These are phyloP conservation scores for Pseudogymnoascus sp. DNA, from an alignment of 2,329 filamentous ascomycete species.

Conservation along the genomic window DNA sequence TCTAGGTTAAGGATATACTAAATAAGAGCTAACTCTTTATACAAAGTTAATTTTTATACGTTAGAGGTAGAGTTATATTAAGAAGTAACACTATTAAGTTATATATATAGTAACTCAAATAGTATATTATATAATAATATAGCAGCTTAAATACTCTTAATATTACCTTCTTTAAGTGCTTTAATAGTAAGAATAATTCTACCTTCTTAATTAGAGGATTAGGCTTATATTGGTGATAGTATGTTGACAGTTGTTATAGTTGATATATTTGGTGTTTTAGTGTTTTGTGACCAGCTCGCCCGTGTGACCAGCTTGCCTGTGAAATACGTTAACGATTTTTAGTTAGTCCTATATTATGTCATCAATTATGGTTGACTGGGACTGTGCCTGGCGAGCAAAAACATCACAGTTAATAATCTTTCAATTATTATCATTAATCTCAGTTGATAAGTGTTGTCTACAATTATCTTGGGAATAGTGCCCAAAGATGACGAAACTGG, in stretches of 20 bases:
- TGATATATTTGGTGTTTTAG: not conserved
- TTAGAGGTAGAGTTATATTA: too few species aligned
- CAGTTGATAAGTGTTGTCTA: too few species aligned
- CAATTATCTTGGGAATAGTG: too few species aligned
- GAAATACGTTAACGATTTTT: not conserved
- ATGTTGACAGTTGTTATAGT: not conserved
- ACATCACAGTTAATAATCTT: too few species aligned
- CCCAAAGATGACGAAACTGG: conserved; percentile 28
- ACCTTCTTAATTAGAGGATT: not conserved
- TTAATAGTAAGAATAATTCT: not conserved
- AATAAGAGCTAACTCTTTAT: not conserved
- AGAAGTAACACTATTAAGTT: too few species aligned
- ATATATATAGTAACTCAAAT: not conserved
- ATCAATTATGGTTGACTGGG: too few species aligned
- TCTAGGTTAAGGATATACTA: not conserved
- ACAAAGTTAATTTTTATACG: too few species aligned
- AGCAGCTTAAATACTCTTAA: not conserved
- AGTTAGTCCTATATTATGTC: too few species aligned
- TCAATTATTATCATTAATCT: too few species aligned
- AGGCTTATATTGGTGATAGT: not conserved
- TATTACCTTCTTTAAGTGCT: not conserved
- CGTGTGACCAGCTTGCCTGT: not conserved
- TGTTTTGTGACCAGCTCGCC: not conserved
- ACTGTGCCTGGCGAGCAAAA: too few species aligned
- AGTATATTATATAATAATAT: not conserved